Base-by-base conservation (phyloP, 2,329 filamentous ascomycete species). In the Plenodomus lindquistii region DNA sequence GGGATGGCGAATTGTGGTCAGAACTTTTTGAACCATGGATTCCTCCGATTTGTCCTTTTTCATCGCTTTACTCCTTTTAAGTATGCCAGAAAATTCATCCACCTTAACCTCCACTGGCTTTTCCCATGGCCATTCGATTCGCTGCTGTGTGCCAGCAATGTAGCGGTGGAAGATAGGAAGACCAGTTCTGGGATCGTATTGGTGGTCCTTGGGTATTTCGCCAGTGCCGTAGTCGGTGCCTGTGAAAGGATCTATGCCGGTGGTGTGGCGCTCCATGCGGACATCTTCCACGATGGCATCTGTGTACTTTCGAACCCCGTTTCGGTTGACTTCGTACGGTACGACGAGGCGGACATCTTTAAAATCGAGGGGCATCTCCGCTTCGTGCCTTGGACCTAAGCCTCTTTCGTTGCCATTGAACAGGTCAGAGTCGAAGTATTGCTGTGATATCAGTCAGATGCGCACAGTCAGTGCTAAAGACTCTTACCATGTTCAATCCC, bases 291-390 rank as follows among this genome's bases (percentile, higher is more conserved):
- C 66, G 21, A 73, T 54, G 43, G 71, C 67, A 69, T 97, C 92
- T 35, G 58, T 43, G 66, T 84, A 83, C 22, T 52, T 49, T 36
- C 55, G 59, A 15, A 83, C 79, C 69, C 94, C 83, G 41, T 50
- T 44, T 20, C 50, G 46, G 8, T 48, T 52, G 15, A 79, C 78
- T 44, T 95, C 58, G 44, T 64, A 77, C 18, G 89, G 85, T 66
- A 89, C 85, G 40, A 97, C 90, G 27, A 97, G 88, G 48, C 90
- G 89, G 55, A 97, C 79, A 52, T 88, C 79, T 27, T 83, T 81
- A 63, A 95, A 79, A 44, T 87, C 80, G 24, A 96, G 71, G 24
- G 85, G 77, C 43, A 82, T 68, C 60, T 81, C 77, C 48, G 79
- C 67, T 64, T 61, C 78, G 38, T 79, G 72, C 48, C 80, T 71